Evolutionary conservation across 805 yeast species (phyloP).

Genomic region (Lachancea cidri): DNA sequence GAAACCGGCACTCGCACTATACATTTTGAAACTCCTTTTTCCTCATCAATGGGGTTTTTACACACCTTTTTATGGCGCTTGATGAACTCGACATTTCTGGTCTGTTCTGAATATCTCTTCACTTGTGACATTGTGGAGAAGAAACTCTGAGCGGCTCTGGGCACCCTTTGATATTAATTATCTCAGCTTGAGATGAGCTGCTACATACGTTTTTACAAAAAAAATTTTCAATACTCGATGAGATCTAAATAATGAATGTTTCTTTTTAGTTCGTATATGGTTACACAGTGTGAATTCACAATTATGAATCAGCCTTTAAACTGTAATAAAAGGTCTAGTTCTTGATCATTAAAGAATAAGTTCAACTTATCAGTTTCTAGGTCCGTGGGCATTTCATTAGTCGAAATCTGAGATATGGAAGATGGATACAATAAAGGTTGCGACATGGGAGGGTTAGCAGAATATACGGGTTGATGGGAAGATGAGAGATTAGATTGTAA

Average conservation of each 20-base stretch:
- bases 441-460: background rate
- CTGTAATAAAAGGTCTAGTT: slow-evolving; percentile 8
- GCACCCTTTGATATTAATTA: background rate
- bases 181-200: slow-evolving; percentile 7
- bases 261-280: background rate
- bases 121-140: slow-evolving; percentile 1
- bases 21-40: slow-evolving; percentile 30
- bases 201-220: background rate
- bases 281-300: background rate
- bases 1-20: slow-evolving; percentile 34
- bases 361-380: slow-evolving; percentile 9
- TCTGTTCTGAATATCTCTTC: slow-evolving; percentile 25
- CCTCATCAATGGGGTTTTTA: slow-evolving; percentile 26
- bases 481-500: background rate
- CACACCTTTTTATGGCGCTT: slow-evolving; percentile 25
- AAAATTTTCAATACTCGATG: background rate
- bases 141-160: background rate
- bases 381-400: slow-evolving; percentile 1
- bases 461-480: background rate
- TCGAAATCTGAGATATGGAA: background rate
- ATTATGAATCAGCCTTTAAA: slow-evolving; percentile 2
- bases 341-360: slow-evolving; percentile 9
- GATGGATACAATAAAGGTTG: background rate
- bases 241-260: background rate
- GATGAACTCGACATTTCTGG: slow-evolving; percentile 20